phyloP scores from a whole-genome alignment of 1,284 basidiomycete species.

The Cutaneotrichosporon sp. region DNA sequence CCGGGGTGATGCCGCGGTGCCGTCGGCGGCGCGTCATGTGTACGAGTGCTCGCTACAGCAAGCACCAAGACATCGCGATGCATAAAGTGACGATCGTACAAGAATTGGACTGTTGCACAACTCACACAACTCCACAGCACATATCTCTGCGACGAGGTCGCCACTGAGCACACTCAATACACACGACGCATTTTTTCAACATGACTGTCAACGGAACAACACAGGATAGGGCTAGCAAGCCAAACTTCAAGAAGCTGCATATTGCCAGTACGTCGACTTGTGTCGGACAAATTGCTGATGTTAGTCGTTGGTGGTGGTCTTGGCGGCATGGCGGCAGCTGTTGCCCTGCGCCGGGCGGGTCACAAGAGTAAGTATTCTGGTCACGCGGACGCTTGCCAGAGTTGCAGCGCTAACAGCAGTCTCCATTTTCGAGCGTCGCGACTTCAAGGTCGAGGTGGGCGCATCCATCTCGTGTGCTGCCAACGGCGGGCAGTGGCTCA shows the following conservation, averaged over 20 bases:
- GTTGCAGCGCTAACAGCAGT: constrained; percentile 6
- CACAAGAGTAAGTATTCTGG: constrained; percentile 17
- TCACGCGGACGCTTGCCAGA: not conserved
- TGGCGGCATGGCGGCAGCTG: constrained; percentile 31
- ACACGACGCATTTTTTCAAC: not conserved
- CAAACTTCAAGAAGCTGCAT: constrained; percentile 13
- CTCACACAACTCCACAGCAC: no score
- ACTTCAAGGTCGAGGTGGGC: constrained; percentile 39
- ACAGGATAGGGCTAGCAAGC: not conserved
- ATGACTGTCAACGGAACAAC: no score
- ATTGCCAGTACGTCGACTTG: constrained; percentile 11
- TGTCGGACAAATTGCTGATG: not conserved
- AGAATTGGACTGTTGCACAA: no score
- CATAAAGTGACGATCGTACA: no score
- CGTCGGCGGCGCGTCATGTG: no score
- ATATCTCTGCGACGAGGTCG: no score
- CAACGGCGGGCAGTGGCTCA: constrained; percentile 35
- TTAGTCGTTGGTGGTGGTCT: constrained; percentile 36
- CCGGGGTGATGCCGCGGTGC: no score
- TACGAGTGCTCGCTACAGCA: no score
- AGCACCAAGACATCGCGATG: no score
- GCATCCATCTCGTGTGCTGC: constrained; percentile 40
- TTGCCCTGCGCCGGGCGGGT: constrained; percentile 35
- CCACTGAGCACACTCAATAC: not conserved
- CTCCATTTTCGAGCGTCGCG: constrained; percentile 35